Evolutionary conservation across 1,284 basidiomycete genomes (phyloP).

Genomic region (Cryptococcus amylolentus): DNA sequence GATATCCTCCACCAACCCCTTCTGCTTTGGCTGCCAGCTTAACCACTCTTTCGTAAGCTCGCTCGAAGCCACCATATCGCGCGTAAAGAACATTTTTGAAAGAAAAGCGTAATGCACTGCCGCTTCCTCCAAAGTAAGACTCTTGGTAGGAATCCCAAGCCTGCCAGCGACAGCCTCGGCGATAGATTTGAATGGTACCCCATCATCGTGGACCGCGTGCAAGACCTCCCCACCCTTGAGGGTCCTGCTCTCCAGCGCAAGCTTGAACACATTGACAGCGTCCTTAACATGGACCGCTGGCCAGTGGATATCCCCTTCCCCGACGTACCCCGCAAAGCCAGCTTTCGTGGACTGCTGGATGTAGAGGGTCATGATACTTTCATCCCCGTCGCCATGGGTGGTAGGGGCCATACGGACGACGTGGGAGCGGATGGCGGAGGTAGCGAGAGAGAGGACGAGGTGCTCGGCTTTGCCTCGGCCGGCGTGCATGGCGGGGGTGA

Average conservation of each 20-base stretch:
- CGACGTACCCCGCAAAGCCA: conserved; percentile 22
- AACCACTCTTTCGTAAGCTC: conserved; percentile 6
- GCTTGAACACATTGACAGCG: conserved; percentile 23
- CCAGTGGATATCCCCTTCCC: conserved; percentile 16
- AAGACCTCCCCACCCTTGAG: conserved; percentile 10
- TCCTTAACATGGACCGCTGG: conserved; percentile 24
- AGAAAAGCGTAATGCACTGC: conserved; percentile 18
- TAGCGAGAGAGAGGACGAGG: background rate
- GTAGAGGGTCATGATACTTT: conserved; percentile 16
- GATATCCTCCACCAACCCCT: conserved; percentile 11
- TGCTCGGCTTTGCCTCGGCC: conserved; percentile 11
- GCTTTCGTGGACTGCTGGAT: conserved; percentile 12
- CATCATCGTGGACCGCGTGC: conserved; percentile 23
- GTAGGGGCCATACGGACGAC: conserved; percentile 24
- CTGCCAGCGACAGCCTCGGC: conserved; percentile 20
- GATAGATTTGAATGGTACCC: conserved; percentile 16
- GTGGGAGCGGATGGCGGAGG: conserved; percentile 15
- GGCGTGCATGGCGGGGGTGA: background rate
- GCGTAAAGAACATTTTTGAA: background rate
- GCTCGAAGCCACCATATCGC: background rate
- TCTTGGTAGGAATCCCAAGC: conserved; percentile 11
- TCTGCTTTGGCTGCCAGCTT: conserved; percentile 14
- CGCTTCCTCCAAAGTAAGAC: conserved; percentile 15
- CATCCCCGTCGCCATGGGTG: conserved; percentile 22
- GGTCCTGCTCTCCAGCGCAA: conserved; percentile 24